These are phyloP conservation scores for Pseudisothecium myosuroides DNA, from an alignment of 225 moss, liverwort and hornwort species.

Conservation along the genomic window DNA sequence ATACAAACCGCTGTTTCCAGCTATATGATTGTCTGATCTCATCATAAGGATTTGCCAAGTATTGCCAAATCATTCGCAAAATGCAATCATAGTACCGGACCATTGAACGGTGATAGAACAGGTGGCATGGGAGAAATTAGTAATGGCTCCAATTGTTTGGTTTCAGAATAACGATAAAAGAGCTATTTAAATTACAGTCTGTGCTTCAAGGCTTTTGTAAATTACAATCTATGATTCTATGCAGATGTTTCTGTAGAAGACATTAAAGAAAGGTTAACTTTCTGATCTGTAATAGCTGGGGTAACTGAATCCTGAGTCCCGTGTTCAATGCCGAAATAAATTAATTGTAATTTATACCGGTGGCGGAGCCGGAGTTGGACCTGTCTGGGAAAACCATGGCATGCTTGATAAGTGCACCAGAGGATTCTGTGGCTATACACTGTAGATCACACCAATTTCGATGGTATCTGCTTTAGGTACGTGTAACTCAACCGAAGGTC, in stretches of 20 bases:
- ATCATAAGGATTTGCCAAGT: not conserved
- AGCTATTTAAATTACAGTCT: not conserved
- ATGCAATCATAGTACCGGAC: not conserved
- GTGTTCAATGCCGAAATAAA: not conserved
- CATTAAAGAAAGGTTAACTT: not conserved
- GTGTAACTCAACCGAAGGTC: constrained; percentile 19
- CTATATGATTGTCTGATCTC: not conserved
- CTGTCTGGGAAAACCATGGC: not conserved
- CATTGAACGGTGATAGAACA: not conserved
- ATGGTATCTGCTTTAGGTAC: constrained; percentile 43
- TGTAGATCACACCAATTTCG: constrained; percentile 60
- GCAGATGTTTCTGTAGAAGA: not conserved
- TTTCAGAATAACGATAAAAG: not conserved
- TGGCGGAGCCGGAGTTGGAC: not conserved
- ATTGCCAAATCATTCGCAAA: not conserved
- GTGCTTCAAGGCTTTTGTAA: not conserved
- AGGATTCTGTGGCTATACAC: not conserved
- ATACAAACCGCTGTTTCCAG: too few relatives aligned
- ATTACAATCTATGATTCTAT: too few relatives aligned
- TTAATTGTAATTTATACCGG: not conserved
- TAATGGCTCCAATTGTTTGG: too few relatives aligned
- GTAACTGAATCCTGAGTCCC: not conserved
- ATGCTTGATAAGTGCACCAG: not conserved
- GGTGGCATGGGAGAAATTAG: not conserved
- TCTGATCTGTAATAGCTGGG: not conserved